phyloP scores from a whole-genome alignment of 2,329 filamentous ascomycete species.

The Aureobasidium sp. region DNA sequence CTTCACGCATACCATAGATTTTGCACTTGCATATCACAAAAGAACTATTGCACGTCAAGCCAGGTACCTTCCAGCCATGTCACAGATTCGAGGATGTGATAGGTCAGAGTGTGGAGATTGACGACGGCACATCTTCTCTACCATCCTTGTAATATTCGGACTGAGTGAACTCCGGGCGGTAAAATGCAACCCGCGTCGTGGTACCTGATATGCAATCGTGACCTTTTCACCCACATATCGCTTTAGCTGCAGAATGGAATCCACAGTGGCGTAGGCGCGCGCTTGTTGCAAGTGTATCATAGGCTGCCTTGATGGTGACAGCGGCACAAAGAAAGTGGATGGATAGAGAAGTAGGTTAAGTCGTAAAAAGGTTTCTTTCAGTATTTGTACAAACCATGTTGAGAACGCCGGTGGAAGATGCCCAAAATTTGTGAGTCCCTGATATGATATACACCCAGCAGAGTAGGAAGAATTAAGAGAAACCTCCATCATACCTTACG shows the following conservation, averaged over 20 bases:
- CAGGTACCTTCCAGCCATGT: background rate
- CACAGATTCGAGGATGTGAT: background rate
- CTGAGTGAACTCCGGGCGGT: background rate
- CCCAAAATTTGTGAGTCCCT: background rate
- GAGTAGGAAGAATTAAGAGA: background rate
- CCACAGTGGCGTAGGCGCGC: background rate
- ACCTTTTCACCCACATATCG: background rate
- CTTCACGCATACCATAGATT: background rate
- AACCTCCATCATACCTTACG: background rate
- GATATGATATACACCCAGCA: background rate
- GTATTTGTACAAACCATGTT: background rate
- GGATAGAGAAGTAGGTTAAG: background rate
- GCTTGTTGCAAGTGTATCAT: background rate
- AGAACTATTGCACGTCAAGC: slow-evolving; percentile 1
- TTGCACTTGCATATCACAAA: background rate
- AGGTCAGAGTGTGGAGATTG: background rate
- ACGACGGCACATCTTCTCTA: background rate
- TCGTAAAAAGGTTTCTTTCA: background rate
- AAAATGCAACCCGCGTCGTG: background rate
- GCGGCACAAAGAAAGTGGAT: background rate
- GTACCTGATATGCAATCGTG: background rate
- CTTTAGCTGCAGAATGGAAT: background rate
- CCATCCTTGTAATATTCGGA: background rate
- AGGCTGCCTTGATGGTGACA: too few species aligned
- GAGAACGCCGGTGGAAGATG: background rate